Evolutionary conservation across 345 rosid genomes (phyloP).

Genomic region (Chamaenerion angustifolium): DNA sequence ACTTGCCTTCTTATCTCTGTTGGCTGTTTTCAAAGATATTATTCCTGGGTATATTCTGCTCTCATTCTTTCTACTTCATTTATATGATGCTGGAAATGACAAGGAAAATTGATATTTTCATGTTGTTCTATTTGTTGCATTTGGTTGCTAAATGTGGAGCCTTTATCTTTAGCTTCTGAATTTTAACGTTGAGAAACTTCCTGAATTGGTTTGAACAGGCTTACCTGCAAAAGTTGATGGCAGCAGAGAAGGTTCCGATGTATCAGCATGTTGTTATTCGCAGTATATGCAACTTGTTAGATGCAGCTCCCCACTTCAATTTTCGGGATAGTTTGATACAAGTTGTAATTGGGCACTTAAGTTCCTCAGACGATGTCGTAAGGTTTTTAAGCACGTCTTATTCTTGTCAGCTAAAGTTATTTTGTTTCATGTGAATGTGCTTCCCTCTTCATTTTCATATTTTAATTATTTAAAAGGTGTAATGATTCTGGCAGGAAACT

Average conservation of each 20-base stretch:
- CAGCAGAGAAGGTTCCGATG: conserved; percentile 35
- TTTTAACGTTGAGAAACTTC: background rate
- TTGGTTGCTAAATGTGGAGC: background rate
- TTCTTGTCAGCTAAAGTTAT: background rate
- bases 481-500: conserved; percentile 47
- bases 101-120: background rate
- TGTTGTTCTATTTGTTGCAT: background rate
- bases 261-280: conserved; percentile 59
- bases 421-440: background rate
- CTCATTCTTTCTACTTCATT: background rate
- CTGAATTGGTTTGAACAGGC: conserved; percentile 27
- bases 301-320: conserved; percentile 86
- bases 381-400: conserved; percentile 28
- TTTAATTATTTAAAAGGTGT: background rate
- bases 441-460: background rate
- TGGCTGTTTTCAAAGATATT: conserved; percentile 87
- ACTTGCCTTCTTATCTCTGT: conserved; percentile 60
- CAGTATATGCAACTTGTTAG: conserved; percentile 68
- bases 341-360: conserved; percentile 51
- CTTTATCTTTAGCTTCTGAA: background rate
- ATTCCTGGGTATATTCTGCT: conserved; percentile 62
- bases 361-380: conserved; percentile 66
- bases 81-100: too few species aligned
- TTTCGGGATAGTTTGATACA: conserved; percentile 57
- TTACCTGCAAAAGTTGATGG: conserved; percentile 57